These are phyloP conservation scores for Zarea fungicola DNA, from an alignment of 2,329 filamentous ascomycete genomes.

Conservation along the genomic window DNA sequence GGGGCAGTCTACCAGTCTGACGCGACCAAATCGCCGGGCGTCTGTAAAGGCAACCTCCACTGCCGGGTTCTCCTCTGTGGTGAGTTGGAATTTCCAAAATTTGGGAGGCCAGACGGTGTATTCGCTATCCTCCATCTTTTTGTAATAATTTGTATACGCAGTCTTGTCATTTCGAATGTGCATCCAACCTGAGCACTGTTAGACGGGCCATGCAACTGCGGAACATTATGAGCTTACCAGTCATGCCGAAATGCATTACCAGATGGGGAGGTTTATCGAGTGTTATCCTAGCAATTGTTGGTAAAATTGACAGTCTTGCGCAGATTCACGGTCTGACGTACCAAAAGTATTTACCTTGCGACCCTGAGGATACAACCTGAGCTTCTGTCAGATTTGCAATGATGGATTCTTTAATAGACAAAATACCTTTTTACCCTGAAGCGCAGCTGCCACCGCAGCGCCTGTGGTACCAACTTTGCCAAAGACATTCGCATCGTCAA, in stretches of 20 bases:
- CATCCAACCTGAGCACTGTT: conserved; percentile 60
- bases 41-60: conserved; percentile 78
- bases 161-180: conserved; percentile 76
- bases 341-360: conserved; percentile 98
- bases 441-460: conserved; percentile 64
- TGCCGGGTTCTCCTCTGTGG: conserved; percentile 49
- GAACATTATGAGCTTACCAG: conserved; percentile 33
- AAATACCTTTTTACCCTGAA: conserved; percentile 67
- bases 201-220: not conserved
- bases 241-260: conserved; percentile 82
- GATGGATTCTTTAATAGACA: too few species aligned
- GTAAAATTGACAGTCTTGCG: not conserved
- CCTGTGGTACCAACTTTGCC: conserved; percentile 84
- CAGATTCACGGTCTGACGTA: conserved; percentile 23
- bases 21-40: conserved; percentile 68
- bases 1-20: conserved; percentile 76
- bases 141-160: conserved; percentile 78
- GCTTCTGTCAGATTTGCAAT: conserved; percentile 1
- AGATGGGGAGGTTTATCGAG: conserved; percentile 77
- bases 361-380: conserved; percentile 60
- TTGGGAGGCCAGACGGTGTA: conserved; percentile 75
- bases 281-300: conserved; percentile 29
- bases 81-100: conserved; percentile 80
- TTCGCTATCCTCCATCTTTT: conserved; percentile 57
- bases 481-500: conserved; percentile 80